Conservation (phyloP, 768 basidiomycete species). For the Tephrocybe sp. region DNA sequence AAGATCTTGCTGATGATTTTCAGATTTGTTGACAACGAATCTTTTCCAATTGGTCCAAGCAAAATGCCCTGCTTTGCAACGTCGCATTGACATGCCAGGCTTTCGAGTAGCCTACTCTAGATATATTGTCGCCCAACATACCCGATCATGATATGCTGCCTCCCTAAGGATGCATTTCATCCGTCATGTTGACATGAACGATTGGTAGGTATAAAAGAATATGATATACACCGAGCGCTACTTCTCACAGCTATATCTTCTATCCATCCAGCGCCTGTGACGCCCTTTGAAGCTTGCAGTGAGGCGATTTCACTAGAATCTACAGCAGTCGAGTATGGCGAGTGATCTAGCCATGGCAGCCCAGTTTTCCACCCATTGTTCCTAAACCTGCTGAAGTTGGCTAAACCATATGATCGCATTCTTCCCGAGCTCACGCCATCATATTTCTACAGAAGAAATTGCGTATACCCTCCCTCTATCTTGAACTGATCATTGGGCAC, state of each 20-base stretch:
- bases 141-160: neutral
- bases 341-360: neutral
- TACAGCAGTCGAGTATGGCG: neutral
- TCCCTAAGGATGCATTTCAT: neutral
- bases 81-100: constrained; percentile 5
- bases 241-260: neutral
- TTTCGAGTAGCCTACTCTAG: constrained; percentile 3
- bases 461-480: neutral
- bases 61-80: neutral
- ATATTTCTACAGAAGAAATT: neutral
- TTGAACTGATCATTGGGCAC: neutral
- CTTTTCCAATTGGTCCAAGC: neutral
- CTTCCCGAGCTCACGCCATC: neutral
- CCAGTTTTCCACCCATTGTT: neutral
- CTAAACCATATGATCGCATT: neutral
- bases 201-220: neutral
- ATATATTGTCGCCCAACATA: neutral
- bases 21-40: neutral
- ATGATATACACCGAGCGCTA: neutral
- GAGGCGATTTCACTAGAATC: neutral
- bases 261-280: neutral
- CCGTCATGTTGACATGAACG: neutral
- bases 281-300: neutral
- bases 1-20: neutral
- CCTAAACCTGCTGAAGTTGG: neutral